These are phyloP conservation scores for Penicillium olsonii DNA, from an alignment of 2,329 filamentous ascomycete genomes.

Conservation along the genomic window DNA sequence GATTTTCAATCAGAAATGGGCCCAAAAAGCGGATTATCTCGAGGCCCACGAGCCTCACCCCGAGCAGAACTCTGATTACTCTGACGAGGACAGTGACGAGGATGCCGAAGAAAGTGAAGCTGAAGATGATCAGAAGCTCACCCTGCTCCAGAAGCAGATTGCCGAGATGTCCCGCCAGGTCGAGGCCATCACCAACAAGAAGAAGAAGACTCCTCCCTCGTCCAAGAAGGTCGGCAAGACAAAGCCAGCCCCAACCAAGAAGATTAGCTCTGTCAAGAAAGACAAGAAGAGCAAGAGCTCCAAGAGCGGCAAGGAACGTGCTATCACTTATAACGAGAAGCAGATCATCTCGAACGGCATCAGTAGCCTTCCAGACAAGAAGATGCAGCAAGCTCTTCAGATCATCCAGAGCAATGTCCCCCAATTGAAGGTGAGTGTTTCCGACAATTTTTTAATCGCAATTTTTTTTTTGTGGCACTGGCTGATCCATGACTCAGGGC, in stretches of 20 bases:
- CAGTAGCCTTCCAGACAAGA: conserved; percentile 73
- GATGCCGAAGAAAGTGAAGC: conserved; percentile 68
- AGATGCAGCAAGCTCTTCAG: conserved; percentile 77
- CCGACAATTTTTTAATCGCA: no score
- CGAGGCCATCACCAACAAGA: conserved; percentile 57
- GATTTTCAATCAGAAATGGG: conserved; percentile 74
- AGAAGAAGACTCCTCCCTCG: conserved; percentile 58
- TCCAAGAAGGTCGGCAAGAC: conserved; percentile 49
- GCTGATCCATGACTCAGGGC: conserved; percentile 30
- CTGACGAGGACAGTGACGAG: conserved; percentile 71
- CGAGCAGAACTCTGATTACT: conserved; percentile 63
- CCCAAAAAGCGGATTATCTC: conserved; percentile 78
- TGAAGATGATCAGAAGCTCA: conserved; percentile 65
- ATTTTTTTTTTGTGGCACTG: neutral
- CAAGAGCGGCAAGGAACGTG: conserved; percentile 58
- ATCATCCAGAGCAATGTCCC: conserved; percentile 86
- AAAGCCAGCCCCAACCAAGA: conserved; percentile 41
- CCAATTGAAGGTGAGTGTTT: conserved; percentile 66
- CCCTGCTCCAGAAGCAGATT: conserved; percentile 69
- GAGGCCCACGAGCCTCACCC: conserved; percentile 69
- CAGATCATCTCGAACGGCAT: conserved; percentile 87
- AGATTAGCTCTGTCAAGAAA: conserved; percentile 49
- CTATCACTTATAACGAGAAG: conserved; percentile 79
- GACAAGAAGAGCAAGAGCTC: conserved; percentile 46
- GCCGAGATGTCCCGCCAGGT: conserved; percentile 71